A percentile compares a stretch with the other conserved stretches of the same genome.
These are phyloP conservation scores for Dryas alaskensis DNA, from an alignment of 306 rosid species.

Conservation along the genomic window DNA sequence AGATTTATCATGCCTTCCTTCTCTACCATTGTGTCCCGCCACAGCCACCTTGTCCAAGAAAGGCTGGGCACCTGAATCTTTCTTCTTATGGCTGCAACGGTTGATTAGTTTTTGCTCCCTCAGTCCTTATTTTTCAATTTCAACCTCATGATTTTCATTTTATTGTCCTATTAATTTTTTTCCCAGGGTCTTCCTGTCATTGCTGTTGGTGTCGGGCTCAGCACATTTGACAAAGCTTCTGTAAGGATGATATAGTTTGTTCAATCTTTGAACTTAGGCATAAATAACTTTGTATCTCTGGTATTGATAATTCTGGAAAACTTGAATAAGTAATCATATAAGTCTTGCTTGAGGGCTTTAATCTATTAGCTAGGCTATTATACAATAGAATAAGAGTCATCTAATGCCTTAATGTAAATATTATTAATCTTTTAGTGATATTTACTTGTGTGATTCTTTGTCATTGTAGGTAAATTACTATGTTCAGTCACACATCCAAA, in stretches of 20 bases:
- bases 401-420: not conserved
- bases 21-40: not conserved
- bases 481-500: conserved; percentile 91
- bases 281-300: not conserved
- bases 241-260: conserved; percentile 50
- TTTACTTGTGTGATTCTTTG: not conserved
- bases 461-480: conserved; percentile 70
- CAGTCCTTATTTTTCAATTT: not conserved
- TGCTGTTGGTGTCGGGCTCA: conserved; percentile 86
- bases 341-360: not conserved
- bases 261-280: conserved; percentile 18
- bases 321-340: not conserved
- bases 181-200: conserved; percentile 83
- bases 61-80: not conserved
- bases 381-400: no score
- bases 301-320: conserved; percentile 10
- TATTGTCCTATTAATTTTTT: conserved; percentile 21
- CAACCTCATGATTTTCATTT: conserved; percentile 10
- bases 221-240: conserved; percentile 91
- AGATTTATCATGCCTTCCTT: not conserved
- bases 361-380: not conserved
- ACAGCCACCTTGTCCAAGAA: conserved; percentile 5
- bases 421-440: not conserved
- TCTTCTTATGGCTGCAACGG: not conserved
- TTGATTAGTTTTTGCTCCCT: conserved; percentile 8